Conservation (phyloP, 805 yeast species). For the Myxozyma mucilagina region DNA sequence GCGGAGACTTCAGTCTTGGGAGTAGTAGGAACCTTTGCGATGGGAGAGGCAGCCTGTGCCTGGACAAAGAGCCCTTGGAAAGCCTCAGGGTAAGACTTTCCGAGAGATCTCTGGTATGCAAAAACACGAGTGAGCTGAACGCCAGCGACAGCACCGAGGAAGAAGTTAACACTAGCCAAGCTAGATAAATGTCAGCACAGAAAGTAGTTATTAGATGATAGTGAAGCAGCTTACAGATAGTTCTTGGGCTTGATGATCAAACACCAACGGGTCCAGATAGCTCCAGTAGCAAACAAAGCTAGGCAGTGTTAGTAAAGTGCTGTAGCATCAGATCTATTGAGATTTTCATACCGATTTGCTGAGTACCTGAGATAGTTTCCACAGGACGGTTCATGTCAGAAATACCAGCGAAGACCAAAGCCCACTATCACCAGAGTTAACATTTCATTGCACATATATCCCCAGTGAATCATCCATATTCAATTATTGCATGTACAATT, state of each 20-base stretch:
- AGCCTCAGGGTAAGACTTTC: constrained; percentile 29
- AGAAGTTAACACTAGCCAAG: constrained; percentile 90
- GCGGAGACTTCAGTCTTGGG: background rate
- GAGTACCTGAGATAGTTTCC: constrained; percentile 86
- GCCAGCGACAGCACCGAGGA: constrained; percentile 87
- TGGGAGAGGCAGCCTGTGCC: constrained; percentile 1
- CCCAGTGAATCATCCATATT: background rate
- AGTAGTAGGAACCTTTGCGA: constrained; percentile 10
- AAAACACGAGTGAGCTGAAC: constrained; percentile 72
- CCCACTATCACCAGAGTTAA: constrained; percentile 57
- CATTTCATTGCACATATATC: background rate
- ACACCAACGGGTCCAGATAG: constrained; percentile 98
- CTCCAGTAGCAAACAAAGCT: constrained; percentile 87
- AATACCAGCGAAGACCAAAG: constrained; percentile 87
- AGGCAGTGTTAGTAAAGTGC: background rate
- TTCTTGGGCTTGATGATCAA: constrained; percentile 89
- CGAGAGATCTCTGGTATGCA: constrained; percentile 20
- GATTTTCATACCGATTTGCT: constrained; percentile 50
- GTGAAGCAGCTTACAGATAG: constrained; percentile 45
- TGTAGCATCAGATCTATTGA: background rate
- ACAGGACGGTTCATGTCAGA: constrained; percentile 88
- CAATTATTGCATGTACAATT: background rate
- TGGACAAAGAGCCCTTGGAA: constrained; percentile 25
- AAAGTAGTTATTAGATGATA: background rate
- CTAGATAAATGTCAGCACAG: background rate